phyloP scores from a whole-genome alignment of 1,139 yeast species.

The Yamadazyma atmosphaerica region DNA sequence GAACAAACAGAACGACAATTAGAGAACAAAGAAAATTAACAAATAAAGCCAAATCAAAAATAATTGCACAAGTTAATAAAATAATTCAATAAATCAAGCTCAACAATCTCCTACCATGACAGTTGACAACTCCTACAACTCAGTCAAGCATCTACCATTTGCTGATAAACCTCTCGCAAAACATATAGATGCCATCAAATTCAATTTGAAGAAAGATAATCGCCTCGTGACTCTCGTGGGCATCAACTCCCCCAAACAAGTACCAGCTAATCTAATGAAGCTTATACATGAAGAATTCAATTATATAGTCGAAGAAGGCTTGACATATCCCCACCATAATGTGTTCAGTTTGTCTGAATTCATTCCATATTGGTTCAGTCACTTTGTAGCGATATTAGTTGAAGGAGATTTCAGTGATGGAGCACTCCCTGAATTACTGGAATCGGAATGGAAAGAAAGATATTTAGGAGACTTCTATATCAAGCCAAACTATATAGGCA shows the following conservation, averaged over 20 bases:
- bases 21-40: too few species aligned
- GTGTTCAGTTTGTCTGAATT: constrained; percentile 32
- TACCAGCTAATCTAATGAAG: constrained; percentile 37
- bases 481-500: constrained; percentile 75
- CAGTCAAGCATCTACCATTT: constrained; percentile 31
- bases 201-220: constrained; percentile 27
- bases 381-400: constrained; percentile 46
- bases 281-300: constrained; percentile 42
- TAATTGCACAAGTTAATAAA: too few species aligned
- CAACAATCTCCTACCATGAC: background rate
- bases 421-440: constrained; percentile 11
- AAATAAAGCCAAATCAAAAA: too few species aligned
- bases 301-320: constrained; percentile 49
- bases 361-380: constrained; percentile 41
- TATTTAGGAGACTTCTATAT: constrained; percentile 71
- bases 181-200: constrained; percentile 23
- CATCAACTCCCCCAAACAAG: constrained; percentile 24
- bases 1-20: too few species aligned
- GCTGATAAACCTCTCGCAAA: constrained; percentile 31
- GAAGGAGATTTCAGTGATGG: constrained; percentile 30
- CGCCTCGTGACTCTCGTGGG: constrained; percentile 37
- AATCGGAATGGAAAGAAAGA: constrained; percentile 34
- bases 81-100: too few species aligned
- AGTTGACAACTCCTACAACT: constrained; percentile 4
- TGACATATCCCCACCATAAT: constrained; percentile 46